phyloP scores from a whole-genome alignment of 2,329 filamentous ascomycete species.

The Colletotrichum australisinense region DNA sequence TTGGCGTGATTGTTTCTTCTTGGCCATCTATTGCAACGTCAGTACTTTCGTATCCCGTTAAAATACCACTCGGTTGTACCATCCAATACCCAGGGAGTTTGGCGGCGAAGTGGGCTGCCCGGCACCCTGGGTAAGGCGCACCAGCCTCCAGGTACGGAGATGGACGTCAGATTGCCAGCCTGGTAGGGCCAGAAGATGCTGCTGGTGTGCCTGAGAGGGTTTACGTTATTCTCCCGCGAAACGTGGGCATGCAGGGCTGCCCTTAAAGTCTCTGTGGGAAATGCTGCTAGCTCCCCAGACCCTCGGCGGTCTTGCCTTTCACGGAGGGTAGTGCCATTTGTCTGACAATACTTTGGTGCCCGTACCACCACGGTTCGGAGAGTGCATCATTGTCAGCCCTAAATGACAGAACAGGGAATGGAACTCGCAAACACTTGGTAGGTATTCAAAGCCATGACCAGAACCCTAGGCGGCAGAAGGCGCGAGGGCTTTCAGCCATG shows the following conservation, averaged over 20 bases:
- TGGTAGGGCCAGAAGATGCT: conserved; percentile 2
- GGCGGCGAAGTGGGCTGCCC: background rate
- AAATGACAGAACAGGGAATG: background rate
- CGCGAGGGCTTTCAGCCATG: background rate
- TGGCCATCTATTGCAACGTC: background rate
- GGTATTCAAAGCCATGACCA: background rate
- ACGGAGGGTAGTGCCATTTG: background rate
- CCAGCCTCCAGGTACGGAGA: background rate
- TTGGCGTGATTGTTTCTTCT: background rate
- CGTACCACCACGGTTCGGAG: background rate
- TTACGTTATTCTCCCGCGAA: background rate
- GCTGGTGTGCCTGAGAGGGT: background rate
- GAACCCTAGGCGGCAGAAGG: background rate
- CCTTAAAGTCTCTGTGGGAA: background rate
- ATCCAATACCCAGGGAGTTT: background rate
- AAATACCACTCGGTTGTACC: background rate
- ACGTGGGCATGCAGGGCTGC: background rate
- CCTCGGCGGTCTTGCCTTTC: background rate
- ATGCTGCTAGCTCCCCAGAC: background rate
- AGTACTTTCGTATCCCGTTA: background rate
- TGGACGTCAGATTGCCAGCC: conserved; percentile 3
- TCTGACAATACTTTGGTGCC: background rate
- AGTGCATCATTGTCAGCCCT: background rate
- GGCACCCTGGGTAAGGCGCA: background rate
- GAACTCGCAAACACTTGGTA: background rate